Evolutionary conservation across 208 protist genomes (phyloP).

Genomic region (Leishmania mexicana): DNA sequence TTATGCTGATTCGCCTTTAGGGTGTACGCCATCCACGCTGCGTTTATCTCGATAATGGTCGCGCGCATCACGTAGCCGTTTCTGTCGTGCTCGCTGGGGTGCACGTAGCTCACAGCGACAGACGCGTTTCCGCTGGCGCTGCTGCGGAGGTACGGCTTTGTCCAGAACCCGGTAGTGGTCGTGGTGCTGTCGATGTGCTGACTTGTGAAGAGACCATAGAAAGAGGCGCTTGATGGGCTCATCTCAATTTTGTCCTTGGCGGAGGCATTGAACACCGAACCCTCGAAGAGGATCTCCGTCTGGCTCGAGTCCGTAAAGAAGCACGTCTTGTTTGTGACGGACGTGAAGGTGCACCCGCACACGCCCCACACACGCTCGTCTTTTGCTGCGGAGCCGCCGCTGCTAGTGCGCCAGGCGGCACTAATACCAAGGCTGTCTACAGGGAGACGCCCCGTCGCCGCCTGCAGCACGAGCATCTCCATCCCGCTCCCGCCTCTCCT

Average conservation of each 20-base stretch:
- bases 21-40: constrained; percentile 34
- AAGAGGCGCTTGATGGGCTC: constrained; percentile 20
- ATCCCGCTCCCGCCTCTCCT: neutral
- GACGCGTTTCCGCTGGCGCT: constrained; percentile 24
- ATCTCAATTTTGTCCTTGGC: constrained; percentile 1
- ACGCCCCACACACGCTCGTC: constrained; percentile 32
- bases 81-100: constrained; percentile 31
- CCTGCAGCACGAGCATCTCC: neutral
- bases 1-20: constrained; percentile 26
- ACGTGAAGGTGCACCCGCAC: constrained; percentile 38
- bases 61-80: constrained; percentile 33
- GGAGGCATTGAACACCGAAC: constrained; percentile 18
- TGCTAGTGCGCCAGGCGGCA: neutral
- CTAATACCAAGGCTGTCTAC: neutral
- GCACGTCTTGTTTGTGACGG: constrained; percentile 26
- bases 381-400: neutral
- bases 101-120: constrained; percentile 42
- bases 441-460: neutral
- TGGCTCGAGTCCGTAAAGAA: constrained; percentile 41
- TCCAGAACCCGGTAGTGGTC: constrained; percentile 38
- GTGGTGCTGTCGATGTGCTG: constrained; percentile 20
- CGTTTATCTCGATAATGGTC: constrained; percentile 36
- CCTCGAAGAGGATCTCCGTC: constrained; percentile 37
- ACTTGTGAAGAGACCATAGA: constrained; percentile 27
- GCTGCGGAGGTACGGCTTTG: constrained; percentile 38